These are phyloP conservation scores for Aspergillus taichungensis DNA, from an alignment of 495 filamentous ascomycete species.

Conservation along the genomic window DNA sequence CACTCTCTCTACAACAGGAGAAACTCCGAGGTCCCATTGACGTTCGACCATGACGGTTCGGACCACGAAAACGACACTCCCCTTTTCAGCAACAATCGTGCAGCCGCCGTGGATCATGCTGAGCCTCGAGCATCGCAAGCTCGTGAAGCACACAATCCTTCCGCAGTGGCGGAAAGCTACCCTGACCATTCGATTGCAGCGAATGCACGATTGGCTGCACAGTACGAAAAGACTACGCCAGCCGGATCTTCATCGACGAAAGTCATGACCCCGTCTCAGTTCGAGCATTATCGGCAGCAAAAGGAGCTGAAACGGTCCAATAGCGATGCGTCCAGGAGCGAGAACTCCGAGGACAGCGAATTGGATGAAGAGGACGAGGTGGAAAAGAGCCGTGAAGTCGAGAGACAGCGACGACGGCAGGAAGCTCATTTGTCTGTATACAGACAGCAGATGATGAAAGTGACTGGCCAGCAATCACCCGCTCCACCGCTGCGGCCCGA, in stretches of 20 bases:
- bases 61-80: conserved; percentile 35
- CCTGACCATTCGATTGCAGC: conserved; percentile 45
- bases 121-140: conserved; percentile 9
- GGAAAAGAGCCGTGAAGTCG: conserved; percentile 62
- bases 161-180: conserved; percentile 29
- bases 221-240: conserved; percentile 35
- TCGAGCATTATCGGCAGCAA: conserved; percentile 73
- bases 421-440: conserved; percentile 87
- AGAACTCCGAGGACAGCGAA: conserved; percentile 47
- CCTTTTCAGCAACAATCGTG: conserved; percentile 35
- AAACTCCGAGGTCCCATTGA: conserved; percentile 22
- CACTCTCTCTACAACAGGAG: conserved; percentile 45
- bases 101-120: conserved; percentile 2
- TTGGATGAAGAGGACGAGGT: conserved; percentile 76
- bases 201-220: conserved; percentile 45
- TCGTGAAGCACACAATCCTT: conserved; percentile 17
- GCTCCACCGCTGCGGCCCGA: conserved; percentile 33
- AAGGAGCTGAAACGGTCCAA: conserved; percentile 56
- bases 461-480: conserved; percentile 63
- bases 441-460: conserved; percentile 95
- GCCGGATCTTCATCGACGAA: conserved; percentile 47
- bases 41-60: conserved; percentile 11
- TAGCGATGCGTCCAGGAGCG: conserved; percentile 39
- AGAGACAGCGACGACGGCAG: conserved; percentile 75
- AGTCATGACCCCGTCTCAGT: conserved; percentile 84